These are phyloP conservation scores for Colletotrichum somersetense DNA, from an alignment of 2,329 filamentous ascomycete genomes.

Conservation along the genomic window DNA sequence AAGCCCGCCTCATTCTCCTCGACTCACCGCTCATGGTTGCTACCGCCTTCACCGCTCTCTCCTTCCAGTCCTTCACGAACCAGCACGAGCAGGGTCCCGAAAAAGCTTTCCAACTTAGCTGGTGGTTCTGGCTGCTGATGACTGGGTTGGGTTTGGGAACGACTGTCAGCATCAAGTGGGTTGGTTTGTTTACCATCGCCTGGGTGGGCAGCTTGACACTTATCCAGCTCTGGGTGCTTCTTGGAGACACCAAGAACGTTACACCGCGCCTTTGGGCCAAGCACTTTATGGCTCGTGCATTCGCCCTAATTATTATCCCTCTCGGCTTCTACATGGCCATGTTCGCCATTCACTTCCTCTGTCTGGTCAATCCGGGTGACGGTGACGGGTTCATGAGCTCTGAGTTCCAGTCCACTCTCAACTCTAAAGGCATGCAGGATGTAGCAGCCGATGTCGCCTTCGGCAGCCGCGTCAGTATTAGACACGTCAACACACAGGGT, in stretches of 20 bases:
- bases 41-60: slow-evolving; percentile 89
- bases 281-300: slow-evolving; percentile 90
- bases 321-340: slow-evolving; percentile 93
- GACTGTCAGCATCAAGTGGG: slow-evolving; percentile 98
- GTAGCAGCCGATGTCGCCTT: slow-evolving; percentile 92
- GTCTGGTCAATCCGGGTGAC: slow-evolving; percentile 93
- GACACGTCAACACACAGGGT: slow-evolving; percentile 97
- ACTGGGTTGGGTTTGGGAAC: slow-evolving; percentile 90
- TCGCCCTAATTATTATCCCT: slow-evolving; percentile 93
- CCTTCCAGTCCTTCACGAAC: slow-evolving; percentile 94
- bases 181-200: slow-evolving; percentile 97
- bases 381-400: slow-evolving; percentile 99
- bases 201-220: slow-evolving; percentile 95
- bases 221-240: slow-evolving; percentile 93
- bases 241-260: slow-evolving; percentile 89
- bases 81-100: slow-evolving; percentile 93
- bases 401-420: slow-evolving; percentile 97
- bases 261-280: slow-evolving; percentile 90
- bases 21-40: slow-evolving; percentile 95
- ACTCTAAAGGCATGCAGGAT: slow-evolving; percentile 96
- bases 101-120: slow-evolving; percentile 87
- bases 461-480: slow-evolving; percentile 86
- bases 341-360: slow-evolving; percentile 97
- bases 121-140: slow-evolving; percentile 98
- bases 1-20: slow-evolving; percentile 94